Evolutionary conservation across 768 basidiomycete genomes (phyloP), one percentile per base, ranked within the genome.

Genomic region (Suillus americanus): DNA sequence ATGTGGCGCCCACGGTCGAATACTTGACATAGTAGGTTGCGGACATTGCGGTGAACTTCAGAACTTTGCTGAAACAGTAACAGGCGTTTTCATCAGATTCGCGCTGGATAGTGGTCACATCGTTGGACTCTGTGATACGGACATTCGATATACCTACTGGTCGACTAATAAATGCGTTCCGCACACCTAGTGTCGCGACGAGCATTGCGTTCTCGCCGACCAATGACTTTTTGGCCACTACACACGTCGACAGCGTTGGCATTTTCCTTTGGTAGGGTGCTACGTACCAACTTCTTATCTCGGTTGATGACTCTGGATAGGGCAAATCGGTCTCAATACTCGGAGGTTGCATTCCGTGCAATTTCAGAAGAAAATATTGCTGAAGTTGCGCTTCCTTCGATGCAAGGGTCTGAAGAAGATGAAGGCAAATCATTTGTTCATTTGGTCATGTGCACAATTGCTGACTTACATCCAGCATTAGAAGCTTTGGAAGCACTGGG

Each of bases 121-220:
- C 96, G 10, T 79, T 97, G 46, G 97, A 99, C 75, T 93, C 94
- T 0, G 82, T 91, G 61, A 93, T 99, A 70, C 87, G 97, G 37
- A 99, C 97, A 3, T 99, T 94, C 74, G 97, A 99, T 73, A 84
- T 99, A 30, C 97, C 97, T 1, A 94, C 95, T 20, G 95, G 96
- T 6, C 83, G 88, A 33, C 80, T 99, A 43, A 95, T 99, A 61
- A 95, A 99, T 70, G 94, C 88, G 0, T 99, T 99, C 81, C 85
- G 86, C 62, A 95, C 94, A 10, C 79, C 90, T 35, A 93, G 90
- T 68, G 85, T 97, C 30, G 94, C 97, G 6, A 96, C 94, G 0
- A 94, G 90, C 71, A 78, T 99, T 23, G 84, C 94, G 1, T 97
- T 99, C 75, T 98, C 96, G 3, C 97, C 97, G 0, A 90, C 94